phyloP scores from a whole-genome alignment of 306 rosid genomes.

The Acacia melanoxylon region DNA sequence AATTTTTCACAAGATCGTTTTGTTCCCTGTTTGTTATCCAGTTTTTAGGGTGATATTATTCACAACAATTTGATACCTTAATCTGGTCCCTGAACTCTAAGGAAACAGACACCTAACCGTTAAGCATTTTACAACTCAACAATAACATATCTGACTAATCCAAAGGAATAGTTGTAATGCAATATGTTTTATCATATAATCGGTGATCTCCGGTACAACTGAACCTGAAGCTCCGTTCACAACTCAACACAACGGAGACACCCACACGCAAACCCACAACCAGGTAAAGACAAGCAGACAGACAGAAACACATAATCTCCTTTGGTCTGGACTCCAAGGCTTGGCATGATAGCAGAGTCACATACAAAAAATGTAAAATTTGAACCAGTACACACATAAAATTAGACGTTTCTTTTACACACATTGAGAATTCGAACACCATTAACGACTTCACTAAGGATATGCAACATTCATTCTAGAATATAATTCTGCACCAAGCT shows the following conservation, averaged over 20 bases:
- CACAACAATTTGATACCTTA: not conserved
- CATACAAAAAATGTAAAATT: not conserved
- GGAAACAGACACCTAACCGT: not conserved
- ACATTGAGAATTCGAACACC: not conserved
- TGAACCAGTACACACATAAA: not conserved
- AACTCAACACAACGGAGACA: not conserved
- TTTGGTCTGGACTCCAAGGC: not conserved
- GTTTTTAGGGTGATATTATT: not conserved
- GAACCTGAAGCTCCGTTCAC: not conserved
- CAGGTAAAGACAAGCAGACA: not conserved
- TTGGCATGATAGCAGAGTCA: not conserved
- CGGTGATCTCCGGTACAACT: not conserved
- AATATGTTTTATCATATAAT: not conserved
- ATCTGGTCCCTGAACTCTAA: not conserved
- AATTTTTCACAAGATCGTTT: not conserved
- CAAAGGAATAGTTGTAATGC: not conserved
- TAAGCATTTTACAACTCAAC: not conserved
- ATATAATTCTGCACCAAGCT: constrained; percentile 1
- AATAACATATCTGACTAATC: not conserved
- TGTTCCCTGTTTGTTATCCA: not conserved
- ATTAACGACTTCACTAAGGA: not conserved
- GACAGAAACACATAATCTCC: not conserved
- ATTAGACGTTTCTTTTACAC: not conserved
- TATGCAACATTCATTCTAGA: not conserved
- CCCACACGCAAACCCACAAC: not conserved